Conservation (phyloP, 2,329 filamentous ascomycete species). For the Graphilbum ipis-grandicollis region DNA sequence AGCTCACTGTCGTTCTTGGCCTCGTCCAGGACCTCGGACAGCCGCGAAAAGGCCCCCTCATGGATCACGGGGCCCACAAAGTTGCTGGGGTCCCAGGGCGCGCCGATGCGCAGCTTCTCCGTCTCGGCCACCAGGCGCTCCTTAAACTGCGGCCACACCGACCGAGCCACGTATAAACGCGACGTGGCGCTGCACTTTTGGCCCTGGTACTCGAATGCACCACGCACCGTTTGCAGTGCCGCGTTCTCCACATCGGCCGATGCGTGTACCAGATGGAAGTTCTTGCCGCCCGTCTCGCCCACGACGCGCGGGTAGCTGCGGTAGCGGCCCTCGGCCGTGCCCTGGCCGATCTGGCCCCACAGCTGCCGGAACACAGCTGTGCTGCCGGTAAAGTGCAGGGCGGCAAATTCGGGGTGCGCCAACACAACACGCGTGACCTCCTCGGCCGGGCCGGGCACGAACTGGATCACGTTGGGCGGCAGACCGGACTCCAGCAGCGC, state of each 20-base stretch:
- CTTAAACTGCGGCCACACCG: constrained; percentile 22
- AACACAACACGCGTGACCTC: constrained; percentile 67
- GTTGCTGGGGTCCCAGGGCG: constrained; percentile 15
- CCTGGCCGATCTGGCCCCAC: constrained; percentile 70
- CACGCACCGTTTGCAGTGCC: constrained; percentile 26
- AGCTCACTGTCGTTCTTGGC: constrained; percentile 24
- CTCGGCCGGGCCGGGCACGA: constrained; percentile 74
- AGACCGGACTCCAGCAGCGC: constrained; percentile 85
- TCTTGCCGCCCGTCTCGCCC: constrained; percentile 35
- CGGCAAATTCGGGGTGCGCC: constrained; percentile 63
- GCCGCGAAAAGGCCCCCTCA: constrained; percentile 25
- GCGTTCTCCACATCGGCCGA: constrained; percentile 29
- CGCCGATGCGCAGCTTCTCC: constrained; percentile 15
- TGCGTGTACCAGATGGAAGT: constrained; percentile 30
- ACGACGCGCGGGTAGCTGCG: constrained; percentile 46
- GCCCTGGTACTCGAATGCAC: constrained; percentile 31
- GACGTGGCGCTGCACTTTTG: constrained; percentile 34
- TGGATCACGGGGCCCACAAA: constrained; percentile 34
- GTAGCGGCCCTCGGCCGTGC: constrained; percentile 69
- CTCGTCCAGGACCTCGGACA: constrained; percentile 24
- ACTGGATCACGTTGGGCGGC: constrained; percentile 80
- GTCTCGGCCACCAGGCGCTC: constrained; percentile 19
- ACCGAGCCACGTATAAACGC: constrained; percentile 36
- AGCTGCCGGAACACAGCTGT: constrained; percentile 80
- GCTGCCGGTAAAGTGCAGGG: constrained; percentile 90